These are phyloP conservation scores for Henningerozyma blattae DNA, from an alignment of 805 yeast genomes.

Conservation along the genomic window DNA sequence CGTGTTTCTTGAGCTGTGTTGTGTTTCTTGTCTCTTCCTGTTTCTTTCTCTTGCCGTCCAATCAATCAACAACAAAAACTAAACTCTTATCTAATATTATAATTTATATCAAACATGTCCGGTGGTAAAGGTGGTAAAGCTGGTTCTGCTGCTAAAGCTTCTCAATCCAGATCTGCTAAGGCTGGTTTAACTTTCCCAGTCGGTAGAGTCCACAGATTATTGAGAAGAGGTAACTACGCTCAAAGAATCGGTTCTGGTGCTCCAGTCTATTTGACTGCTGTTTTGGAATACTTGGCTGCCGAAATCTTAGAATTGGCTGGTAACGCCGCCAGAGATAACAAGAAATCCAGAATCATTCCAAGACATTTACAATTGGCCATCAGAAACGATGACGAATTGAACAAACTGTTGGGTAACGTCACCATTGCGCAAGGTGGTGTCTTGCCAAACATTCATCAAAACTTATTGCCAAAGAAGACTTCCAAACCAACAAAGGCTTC, in stretches of 20 bases:
- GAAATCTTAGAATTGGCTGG: slow-evolving; percentile 97
- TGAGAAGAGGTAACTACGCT: slow-evolving; percentile 96
- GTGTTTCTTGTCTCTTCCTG: neutral
- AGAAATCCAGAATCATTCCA: slow-evolving; percentile 97
- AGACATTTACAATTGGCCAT: slow-evolving; percentile 97
- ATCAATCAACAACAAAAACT: too few species aligned
- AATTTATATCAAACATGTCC: too few species aligned
- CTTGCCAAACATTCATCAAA: slow-evolving; percentile 92
- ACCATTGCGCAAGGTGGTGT: slow-evolving; percentile 99
- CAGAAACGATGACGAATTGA: slow-evolving; percentile 98
- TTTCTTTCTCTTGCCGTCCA: neutral
- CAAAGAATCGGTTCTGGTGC: slow-evolving; percentile 99
- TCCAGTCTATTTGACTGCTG: slow-evolving; percentile 95
- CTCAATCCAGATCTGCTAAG: slow-evolving; percentile 96
- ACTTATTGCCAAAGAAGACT: slow-evolving; percentile 75
- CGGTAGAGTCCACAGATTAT: slow-evolving; percentile 95
- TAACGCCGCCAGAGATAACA: slow-evolving; percentile 98
- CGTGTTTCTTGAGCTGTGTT: neutral
- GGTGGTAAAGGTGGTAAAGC: slow-evolving; percentile 78
- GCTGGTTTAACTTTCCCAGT: slow-evolving; percentile 99
- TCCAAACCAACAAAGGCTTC: slow-evolving; percentile 49
- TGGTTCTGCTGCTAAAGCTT: slow-evolving; percentile 86
- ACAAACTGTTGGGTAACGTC: slow-evolving; percentile 85
- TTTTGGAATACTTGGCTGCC: slow-evolving; percentile 92
- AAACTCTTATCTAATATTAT: slow-evolving; percentile 14